Evolutionary conservation across 805 yeast genomes (phyloP).

Genomic region (Yarrowia sp.): DNA sequence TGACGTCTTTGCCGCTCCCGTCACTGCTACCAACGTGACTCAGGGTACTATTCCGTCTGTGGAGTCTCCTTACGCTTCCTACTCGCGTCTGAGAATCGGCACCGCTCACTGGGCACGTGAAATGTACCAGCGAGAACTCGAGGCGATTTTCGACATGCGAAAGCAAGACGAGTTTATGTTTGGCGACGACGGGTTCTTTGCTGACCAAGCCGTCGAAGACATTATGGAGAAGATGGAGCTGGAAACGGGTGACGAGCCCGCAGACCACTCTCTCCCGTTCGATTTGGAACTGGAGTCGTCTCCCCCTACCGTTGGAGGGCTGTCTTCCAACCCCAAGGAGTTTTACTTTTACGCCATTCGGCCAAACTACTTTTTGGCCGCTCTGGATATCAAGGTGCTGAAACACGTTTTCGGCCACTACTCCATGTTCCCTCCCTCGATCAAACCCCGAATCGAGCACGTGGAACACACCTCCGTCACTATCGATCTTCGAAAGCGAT

Average conservation of each 20-base stretch:
- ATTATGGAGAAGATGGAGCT: conserved; percentile 44
- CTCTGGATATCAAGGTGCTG: conserved; percentile 75
- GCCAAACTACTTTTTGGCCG: conserved; percentile 62
- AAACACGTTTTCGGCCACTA: conserved; percentile 61
- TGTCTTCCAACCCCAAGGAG: conserved; percentile 65
- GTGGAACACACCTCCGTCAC: conserved; percentile 65
- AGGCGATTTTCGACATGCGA: conserved; percentile 49
- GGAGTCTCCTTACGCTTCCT: conserved; percentile 36
- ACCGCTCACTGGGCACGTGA: conserved; percentile 52
- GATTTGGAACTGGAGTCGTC: conserved; percentile 50
- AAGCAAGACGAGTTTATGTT: conserved; percentile 59
- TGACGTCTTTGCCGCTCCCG: conserved; percentile 32
- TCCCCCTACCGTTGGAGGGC: conserved; percentile 56
- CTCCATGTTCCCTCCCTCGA: conserved; percentile 62
- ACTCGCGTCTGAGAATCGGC: conserved; percentile 70
- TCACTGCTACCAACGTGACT: background rate
- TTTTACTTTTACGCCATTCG: conserved; percentile 40
- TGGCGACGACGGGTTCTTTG: conserved; percentile 57
- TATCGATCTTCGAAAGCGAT: conserved; percentile 56
- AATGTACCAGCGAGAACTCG: conserved; percentile 61
- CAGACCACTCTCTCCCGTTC: conserved; percentile 7
- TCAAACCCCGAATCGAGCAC: conserved; percentile 65
- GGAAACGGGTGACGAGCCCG: background rate
- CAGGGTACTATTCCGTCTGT: conserved; percentile 6
- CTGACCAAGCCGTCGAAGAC: conserved; percentile 53